Evolutionary conservation across 495 filamentous ascomycete species (phyloP).

Genomic region (Trypethelium eluteriae): DNA sequence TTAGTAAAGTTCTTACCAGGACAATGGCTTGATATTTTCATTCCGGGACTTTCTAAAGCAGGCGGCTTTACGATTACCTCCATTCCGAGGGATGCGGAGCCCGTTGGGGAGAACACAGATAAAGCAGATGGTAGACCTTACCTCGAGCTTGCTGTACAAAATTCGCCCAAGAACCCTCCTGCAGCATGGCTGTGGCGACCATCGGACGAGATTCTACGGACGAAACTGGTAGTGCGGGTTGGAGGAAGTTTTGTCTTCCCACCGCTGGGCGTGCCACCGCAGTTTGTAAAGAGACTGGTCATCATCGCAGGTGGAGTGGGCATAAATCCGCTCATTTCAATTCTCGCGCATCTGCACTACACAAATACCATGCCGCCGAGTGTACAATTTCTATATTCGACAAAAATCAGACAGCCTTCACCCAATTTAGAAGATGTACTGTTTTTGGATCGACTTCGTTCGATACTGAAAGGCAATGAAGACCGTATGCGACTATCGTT

Average conservation of each 20-base stretch:
- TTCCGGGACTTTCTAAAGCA: slow-evolving; percentile 56
- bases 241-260: slow-evolving; percentile 79
- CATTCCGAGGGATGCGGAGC: slow-evolving; percentile 41
- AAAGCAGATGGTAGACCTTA: slow-evolving; percentile 32
- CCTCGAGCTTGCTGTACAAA: slow-evolving; percentile 68
- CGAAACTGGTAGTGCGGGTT: slow-evolving; percentile 56
- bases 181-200: slow-evolving; percentile 70
- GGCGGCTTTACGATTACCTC: slow-evolving; percentile 89
- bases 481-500: slow-evolving; percentile 20
- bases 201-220: slow-evolving; percentile 46
- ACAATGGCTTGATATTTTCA: slow-evolving; percentile 84
- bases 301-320: slow-evolving; percentile 80
- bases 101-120: slow-evolving; percentile 27
- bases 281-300: slow-evolving; percentile 48
- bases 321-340: slow-evolving; percentile 53
- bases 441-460: slow-evolving; percentile 32
- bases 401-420: slow-evolving; percentile 21
- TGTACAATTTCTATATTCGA: slow-evolving; percentile 34
- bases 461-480: slow-evolving; percentile 17
- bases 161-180: slow-evolving; percentile 56
- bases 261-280: slow-evolving; percentile 40
- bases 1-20: slow-evolving; percentile 62
- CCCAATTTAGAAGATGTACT: slow-evolving; percentile 25
- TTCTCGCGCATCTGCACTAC: slow-evolving; percentile 32
- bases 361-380: slow-evolving; percentile 20